Percentiles rank a stretch among this genome's conserved stretches.
Evolutionary conservation across 305 asterid species (phyloP).

Genomic region (Salvia sclarea): DNA sequence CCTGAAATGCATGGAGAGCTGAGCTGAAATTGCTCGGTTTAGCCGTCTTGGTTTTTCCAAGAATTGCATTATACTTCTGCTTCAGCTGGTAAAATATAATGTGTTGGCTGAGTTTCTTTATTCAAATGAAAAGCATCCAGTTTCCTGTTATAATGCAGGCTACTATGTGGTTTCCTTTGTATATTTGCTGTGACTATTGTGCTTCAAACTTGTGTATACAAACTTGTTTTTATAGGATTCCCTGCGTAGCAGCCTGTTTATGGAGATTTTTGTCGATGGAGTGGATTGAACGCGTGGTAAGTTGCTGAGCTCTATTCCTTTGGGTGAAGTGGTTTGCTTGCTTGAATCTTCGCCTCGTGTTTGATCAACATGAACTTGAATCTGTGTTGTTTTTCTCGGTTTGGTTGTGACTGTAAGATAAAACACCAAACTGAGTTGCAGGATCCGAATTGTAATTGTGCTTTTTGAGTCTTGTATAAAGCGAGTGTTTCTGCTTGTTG

Average conservation of each 20-base stretch:
- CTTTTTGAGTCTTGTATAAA: neutral
- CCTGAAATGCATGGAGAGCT: conserved; percentile 57
- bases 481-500: neutral
- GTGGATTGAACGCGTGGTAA: conserved; percentile 1
- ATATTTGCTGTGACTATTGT: conserved; percentile 9
- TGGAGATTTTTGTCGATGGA: neutral
- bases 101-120: conserved; percentile 8
- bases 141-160: conserved; percentile 18
- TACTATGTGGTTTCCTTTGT: conserved; percentile 15
- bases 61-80: conserved; percentile 16
- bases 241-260: conserved; percentile 2
- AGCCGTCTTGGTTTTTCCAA: neutral
- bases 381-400: neutral
- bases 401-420: neutral
- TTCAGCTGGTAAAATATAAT: conserved; percentile 15
- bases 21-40: too few relatives aligned
- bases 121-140: conserved; percentile 5
- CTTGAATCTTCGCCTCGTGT: neutral
- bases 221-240: neutral
- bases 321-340: neutral
- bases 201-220: conserved; percentile 33
- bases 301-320: neutral
- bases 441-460: neutral
- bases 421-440: neutral
- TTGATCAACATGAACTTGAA: neutral